Percentiles rank a stretch among this genome's conserved stretches.
These are phyloP conservation scores for Medicago ruthenica DNA, from an alignment of 306 rosid genomes.

Conservation along the genomic window DNA sequence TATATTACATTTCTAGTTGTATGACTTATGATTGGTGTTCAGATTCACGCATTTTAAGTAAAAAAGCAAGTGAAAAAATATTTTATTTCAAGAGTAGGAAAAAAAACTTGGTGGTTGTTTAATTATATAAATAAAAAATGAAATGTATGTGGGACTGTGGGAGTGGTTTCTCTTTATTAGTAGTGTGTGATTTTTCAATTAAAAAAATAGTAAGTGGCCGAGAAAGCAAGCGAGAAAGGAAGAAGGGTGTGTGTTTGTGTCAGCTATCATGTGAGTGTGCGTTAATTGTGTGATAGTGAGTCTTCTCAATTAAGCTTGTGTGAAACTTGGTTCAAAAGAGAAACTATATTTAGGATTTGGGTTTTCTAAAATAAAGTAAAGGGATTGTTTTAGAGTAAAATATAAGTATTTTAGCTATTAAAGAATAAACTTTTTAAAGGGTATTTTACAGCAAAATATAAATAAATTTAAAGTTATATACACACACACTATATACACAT, in stretches of 20 bases:
- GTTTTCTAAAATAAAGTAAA: no score
- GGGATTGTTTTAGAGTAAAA: no score
- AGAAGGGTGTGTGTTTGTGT: conserved; percentile 52
- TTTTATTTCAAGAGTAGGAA: neutral
- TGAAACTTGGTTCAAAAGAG: no score
- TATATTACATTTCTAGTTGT: no score
- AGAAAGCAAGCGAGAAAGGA: conserved; percentile 75
- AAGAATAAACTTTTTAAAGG: no score
- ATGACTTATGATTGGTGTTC: no score
- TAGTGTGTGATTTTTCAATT: conserved; percentile 10
- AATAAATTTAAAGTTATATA: no score
- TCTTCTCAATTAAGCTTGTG: conserved; percentile 50
- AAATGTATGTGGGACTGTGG: conserved; percentile 19
- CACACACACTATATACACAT: no score
- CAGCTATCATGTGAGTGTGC: conserved; percentile 78
- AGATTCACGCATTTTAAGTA: no score
- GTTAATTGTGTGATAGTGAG: conserved; percentile 15
- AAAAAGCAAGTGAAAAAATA: neutral
- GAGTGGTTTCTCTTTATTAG: conserved; percentile 41
- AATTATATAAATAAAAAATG: neutral
- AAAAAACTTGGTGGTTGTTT: neutral
- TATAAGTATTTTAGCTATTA: no score
- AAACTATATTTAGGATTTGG: no score
- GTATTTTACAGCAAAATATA: no score
- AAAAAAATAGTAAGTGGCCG: conserved; percentile 52